Percentiles rank a stretch among this genome's conserved stretches.
Evolutionary conservation across 2,329 filamentous ascomycete genomes (phyloP).

Genomic region (Metarhizium anisopliae): DNA sequence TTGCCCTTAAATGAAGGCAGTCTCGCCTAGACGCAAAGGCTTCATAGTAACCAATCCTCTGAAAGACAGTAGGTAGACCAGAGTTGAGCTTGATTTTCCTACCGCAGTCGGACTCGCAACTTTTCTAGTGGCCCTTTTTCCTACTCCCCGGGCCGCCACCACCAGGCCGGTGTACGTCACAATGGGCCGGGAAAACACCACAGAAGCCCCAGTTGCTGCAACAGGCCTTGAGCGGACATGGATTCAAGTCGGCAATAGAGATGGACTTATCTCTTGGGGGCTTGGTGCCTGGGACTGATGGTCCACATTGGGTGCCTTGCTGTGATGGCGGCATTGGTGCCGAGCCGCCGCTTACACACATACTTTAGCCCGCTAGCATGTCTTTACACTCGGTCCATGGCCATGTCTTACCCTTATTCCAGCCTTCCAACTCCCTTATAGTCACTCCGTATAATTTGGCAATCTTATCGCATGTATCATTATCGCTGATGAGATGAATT

Average conservation of each 20-base stretch:
- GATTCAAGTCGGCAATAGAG: conserved; percentile 1
- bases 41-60: conserved; percentile 15
- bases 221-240: conserved; percentile 15
- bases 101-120: conserved; percentile 18
- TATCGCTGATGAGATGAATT: conserved; percentile 19
- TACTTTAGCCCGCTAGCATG: conserved; percentile 7
- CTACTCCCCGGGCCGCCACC: conserved; percentile 10
- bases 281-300: conserved; percentile 14
- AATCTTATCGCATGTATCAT: conserved; percentile 24
- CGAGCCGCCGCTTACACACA: conserved; percentile 14
- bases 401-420: conserved; percentile 20
- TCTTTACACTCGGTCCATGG: conserved; percentile 14
- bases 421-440: conserved; percentile 9
- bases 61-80: conserved; percentile 2
- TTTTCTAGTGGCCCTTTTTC: conserved; percentile 4
- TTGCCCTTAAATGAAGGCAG: conserved; percentile 7
- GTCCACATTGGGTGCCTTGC: conserved; percentile 14
- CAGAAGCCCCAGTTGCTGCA: conserved; percentile 7
- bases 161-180: not conserved
- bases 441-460: conserved; percentile 13
- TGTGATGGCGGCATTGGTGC: conserved; percentile 14
- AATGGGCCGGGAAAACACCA: conserved; percentile 3
- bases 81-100: conserved; percentile 9
- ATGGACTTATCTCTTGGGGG: not conserved
- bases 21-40: conserved; percentile 7